These are phyloP conservation scores for Sutorius australiensis DNA, from an alignment of 768 basidiomycete species.

Conservation along the genomic window DNA sequence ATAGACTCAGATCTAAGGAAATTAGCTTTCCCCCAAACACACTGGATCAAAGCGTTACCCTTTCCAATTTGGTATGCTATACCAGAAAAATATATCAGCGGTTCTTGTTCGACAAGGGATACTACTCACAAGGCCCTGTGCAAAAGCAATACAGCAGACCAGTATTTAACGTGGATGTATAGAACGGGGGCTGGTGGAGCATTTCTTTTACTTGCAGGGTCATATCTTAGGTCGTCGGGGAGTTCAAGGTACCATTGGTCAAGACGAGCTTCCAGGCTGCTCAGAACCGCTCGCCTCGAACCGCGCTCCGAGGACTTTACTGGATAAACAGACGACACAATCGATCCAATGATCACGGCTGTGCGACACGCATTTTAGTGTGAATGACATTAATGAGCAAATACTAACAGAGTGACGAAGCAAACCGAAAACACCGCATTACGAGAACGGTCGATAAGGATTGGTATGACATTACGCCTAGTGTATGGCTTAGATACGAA, in stretches of 20 bases:
- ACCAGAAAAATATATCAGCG: slow-evolving; percentile 10
- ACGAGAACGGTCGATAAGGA: slow-evolving; percentile 39
- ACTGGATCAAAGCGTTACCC: slow-evolving; percentile 37
- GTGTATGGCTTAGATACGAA: slow-evolving; percentile 47
- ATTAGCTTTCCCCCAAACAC: neutral
- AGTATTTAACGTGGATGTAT: slow-evolving; percentile 70
- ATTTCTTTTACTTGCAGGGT: slow-evolving; percentile 49
- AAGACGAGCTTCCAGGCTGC: slow-evolving; percentile 58
- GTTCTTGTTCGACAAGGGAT: slow-evolving; percentile 1
- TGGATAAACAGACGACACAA: slow-evolving; percentile 68
- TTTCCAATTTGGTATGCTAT: slow-evolving; percentile 70
- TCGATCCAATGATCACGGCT: slow-evolving; percentile 67
- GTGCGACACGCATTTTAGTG: slow-evolving; percentile 1
- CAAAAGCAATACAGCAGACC: slow-evolving; percentile 68
- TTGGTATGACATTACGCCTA: slow-evolving; percentile 38
- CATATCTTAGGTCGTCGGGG: slow-evolving; percentile 60
- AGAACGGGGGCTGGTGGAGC: slow-evolving; percentile 63
- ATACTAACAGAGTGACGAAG: slow-evolving; percentile 55
- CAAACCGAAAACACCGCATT: slow-evolving; percentile 54
- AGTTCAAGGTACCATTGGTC: slow-evolving; percentile 74
- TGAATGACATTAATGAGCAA: slow-evolving; percentile 2
- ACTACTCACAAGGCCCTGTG: slow-evolving; percentile 74
- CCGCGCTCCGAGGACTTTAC: slow-evolving; percentile 48
- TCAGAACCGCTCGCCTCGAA: slow-evolving; percentile 47
- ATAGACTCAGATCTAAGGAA: slow-evolving; percentile 40